Base-by-base conservation (phyloP, 192 early-diverging fungal genomes). In the Umbelopsis isabellina region DNA sequence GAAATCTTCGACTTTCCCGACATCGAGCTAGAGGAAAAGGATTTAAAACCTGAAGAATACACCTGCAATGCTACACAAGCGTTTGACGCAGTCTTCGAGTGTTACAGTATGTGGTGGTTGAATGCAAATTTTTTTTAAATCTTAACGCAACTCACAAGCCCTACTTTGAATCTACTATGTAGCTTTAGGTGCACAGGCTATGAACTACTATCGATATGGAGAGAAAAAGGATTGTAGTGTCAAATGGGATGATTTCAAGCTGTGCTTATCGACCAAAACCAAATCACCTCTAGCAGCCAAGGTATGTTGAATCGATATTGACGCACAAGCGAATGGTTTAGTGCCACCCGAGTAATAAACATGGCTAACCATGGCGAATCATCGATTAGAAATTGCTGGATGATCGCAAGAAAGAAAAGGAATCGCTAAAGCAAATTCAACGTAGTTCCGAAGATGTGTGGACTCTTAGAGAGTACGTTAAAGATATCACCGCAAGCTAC, bases 171-270 rank as follows among this genome's bases (percentile, higher is more conserved):
- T 45, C 46, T 27, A 0, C 13, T 49, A 30, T 52, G 46, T 51
- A 83, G 82, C 82, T 22, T 49, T 84, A 18, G 82, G 82, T 49
- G 68, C 79, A 50, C 80, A 84, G 46, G 73, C 80, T 22, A 48
- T 78, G n/a, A 76, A 84, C 50, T 84, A 84, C 55, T 84, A 84
- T 35, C 77, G 82, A 9, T 81, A 75, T 35, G 82, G 82, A n/a
- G 70, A 68, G 35, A 81, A 79, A 49, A 79, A 67, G 66, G 77
- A 81, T 53, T 84, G 82, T 51, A 72, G 64, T 11, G 70, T 22
- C 10, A 65, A 68, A 18, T 81, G 78, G 61, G 82, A 84, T 20
- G 77, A 84, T 37, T 74, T 84, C 41, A 84, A 81, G 20, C 81
- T 84, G 47, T 84, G 82, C 67, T 46, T 84, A 27, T 73, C 65